These are phyloP conservation scores for Scedosporium boydii DNA, from an alignment of 2,329 filamentous ascomycete genomes.

Conservation along the genomic window DNA sequence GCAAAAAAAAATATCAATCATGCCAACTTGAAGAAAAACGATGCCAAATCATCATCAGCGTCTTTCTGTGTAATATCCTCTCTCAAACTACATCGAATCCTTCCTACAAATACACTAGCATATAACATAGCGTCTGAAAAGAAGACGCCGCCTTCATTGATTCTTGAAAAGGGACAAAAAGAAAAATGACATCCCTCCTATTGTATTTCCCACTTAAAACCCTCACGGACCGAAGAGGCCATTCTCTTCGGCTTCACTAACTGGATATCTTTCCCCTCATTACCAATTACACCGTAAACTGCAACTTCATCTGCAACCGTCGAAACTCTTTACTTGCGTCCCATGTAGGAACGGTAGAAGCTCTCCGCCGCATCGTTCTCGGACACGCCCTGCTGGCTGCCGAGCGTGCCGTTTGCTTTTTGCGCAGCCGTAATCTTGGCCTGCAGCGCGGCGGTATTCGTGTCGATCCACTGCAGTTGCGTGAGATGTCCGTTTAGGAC, in stretches of 20 bases:
- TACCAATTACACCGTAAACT: neutral
- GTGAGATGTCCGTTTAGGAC: constrained; percentile 89
- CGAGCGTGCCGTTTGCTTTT: constrained; percentile 59
- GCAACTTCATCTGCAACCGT: neutral
- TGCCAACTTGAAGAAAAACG: neutral
- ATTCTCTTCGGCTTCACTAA: neutral
- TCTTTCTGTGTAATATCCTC: neutral
- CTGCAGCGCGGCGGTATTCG: constrained; percentile 70
- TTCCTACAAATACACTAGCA: constrained; percentile 1
- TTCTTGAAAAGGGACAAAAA: neutral
- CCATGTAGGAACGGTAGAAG: constrained; percentile 85
- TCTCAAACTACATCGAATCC: constrained; percentile 1
- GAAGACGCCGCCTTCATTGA: too few species aligned
- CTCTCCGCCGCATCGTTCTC: constrained; percentile 72
- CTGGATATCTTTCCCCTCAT: neutral
- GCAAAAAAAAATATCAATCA: neutral
- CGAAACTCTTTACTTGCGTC: constrained; percentile 43
- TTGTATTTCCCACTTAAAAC: neutral
- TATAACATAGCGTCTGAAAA: neutral
- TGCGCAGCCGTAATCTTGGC: constrained; percentile 75
- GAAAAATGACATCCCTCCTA: neutral
- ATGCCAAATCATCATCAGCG: neutral
- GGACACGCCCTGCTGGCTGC: constrained; percentile 45
- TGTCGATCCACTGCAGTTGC: constrained; percentile 89
- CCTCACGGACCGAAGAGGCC: neutral